Base-by-base conservation (phyloP, 768 basidiomycete genomes). In the Trametes cingulata region DNA sequence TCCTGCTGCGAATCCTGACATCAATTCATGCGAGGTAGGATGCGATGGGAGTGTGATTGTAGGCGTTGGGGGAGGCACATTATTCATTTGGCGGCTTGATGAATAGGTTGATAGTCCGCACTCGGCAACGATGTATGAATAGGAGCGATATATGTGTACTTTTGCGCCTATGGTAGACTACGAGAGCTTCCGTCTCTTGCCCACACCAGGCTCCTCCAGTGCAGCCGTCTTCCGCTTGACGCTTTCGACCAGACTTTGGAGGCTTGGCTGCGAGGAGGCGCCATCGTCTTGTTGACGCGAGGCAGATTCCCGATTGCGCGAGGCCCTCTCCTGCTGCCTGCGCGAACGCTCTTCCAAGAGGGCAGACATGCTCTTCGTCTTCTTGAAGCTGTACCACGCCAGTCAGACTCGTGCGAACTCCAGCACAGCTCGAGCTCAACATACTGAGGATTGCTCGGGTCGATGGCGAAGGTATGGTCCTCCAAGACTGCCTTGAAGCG, bases 381-480 rank as follows among this genome's bases (percentile, higher is more conserved):
- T 94, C 72, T 90, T 93, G 79, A 90, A 98, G 56, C 95, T 98
- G 59, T 64, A 54, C 58, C 49, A 57, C 9, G 46, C 10, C 29
- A 33, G 29, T 33, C 29, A 33, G 29, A 33, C 29, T 5, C 10
- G 29, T 5, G 29, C 6, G 29, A 33, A 10, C 4, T 33, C n/a
- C 6, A 33, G 6, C 29, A 10, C 4, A 33, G 29, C 29, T 33
- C 10, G 29, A 10, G 10, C 29, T 33, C 29, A 10, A 81, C 94
- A 64, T 69, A 97, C 96, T 87, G 91, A 71, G 96, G 94, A 75
- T 98, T 91, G 53, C 85, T 91, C 19, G 97, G 96, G 73, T 99
- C 97, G 65, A 99, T 95, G 0, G 96, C 95, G 65, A 92, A 98
- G 33, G 87, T 83, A 67, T 92, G 86, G 68, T 98, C 90, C 66